Base-by-base conservation (phyloP, 2,329 filamentous ascomycete genomes). In the Cladophialophora chaetospira region DNA sequence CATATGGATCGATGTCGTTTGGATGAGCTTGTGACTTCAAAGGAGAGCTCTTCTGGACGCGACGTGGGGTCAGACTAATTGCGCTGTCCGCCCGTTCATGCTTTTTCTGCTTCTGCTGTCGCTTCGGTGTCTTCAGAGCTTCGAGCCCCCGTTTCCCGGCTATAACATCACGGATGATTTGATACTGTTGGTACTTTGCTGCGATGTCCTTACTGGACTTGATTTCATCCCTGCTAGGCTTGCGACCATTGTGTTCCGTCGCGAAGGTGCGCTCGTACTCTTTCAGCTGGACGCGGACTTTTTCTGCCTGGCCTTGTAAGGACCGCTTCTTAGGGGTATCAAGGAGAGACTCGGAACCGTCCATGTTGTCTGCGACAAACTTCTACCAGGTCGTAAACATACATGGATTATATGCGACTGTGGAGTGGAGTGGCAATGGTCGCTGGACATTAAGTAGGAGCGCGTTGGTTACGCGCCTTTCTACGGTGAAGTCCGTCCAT, bases 131-230 rank as follows among this genome's bases (percentile, higher is more conserved):
- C 51, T 71, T 71, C 51, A 73, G 68, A 47, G 71, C 74, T 5
- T 62, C 61, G 13, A 63, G 51, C 10, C 58, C 17, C 13, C 61
- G 42, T 43, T 63, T 66, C n/a, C 65, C 63, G 13, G 52, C 60
- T 17, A 66, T 38, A n/a, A 66, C 59, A 45, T 65, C 63, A 15
- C 76, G 75, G 4, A 79, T 58, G 36, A 71, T 71, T 26, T 71
- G 69, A 64, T 79, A 79, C 43, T 73, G 67, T 55, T 78, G 79
- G 67, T 79, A 79, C 69, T 79, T 79, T 4, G 70, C 69, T 23
- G 75, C 76, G 28, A 79, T 78, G 8, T 68, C 68, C 5, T 68
- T 68, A 49, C 75, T 70, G 40, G 73, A 69, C 62, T 79, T 80
- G 52, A 80, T 79, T 67, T 80, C 77, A 23, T 73, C 69, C 19